These are phyloP conservation scores for Scheffersomyces segobiensis DNA, from an alignment of 1,139 yeast genomes.

Conservation along the genomic window DNA sequence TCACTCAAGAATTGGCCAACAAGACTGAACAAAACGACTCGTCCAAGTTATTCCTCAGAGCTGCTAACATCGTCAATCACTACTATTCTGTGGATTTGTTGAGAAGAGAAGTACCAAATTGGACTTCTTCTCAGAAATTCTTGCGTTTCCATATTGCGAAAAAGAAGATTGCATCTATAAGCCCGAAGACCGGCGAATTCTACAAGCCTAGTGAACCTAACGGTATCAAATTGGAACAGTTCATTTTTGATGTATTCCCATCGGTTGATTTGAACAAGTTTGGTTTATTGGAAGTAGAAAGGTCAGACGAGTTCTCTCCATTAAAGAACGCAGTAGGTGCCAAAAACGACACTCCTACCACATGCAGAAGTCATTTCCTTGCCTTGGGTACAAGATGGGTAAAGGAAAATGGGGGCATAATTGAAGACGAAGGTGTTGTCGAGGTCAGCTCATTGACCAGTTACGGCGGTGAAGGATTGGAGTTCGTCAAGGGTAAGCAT, in stretches of 20 bases:
- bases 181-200: slow-evolving; percentile 45
- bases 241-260: slow-evolving; percentile 95
- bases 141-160: slow-evolving; percentile 93
- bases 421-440: slow-evolving; percentile 53
- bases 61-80: slow-evolving; percentile 97
- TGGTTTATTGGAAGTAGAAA: slow-evolving; percentile 90
- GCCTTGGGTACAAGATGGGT: slow-evolving; percentile 80
- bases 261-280: slow-evolving; percentile 70
- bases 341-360: slow-evolving; percentile 77
- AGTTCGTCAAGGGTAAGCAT: slow-evolving; percentile 51
- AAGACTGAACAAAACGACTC: slow-evolving; percentile 50
- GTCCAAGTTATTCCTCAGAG: slow-evolving; percentile 70
- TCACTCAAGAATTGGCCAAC: slow-evolving; percentile 70
- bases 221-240: slow-evolving; percentile 94
- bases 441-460: slow-evolving; percentile 78
- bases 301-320: slow-evolving; percentile 87
- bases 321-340: slow-evolving; percentile 89
- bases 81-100: slow-evolving; percentile 83
- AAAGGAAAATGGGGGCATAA: slow-evolving; percentile 60
- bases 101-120: slow-evolving; percentile 55
- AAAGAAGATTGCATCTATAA: slow-evolving; percentile 77
- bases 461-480: slow-evolving; percentile 85
- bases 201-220: slow-evolving; percentile 72
- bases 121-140: slow-evolving; percentile 66
- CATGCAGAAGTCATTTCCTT: slow-evolving; percentile 70